Base-by-base conservation (phyloP, 805 yeast species). In the Barnettozyma sp. region DNA sequence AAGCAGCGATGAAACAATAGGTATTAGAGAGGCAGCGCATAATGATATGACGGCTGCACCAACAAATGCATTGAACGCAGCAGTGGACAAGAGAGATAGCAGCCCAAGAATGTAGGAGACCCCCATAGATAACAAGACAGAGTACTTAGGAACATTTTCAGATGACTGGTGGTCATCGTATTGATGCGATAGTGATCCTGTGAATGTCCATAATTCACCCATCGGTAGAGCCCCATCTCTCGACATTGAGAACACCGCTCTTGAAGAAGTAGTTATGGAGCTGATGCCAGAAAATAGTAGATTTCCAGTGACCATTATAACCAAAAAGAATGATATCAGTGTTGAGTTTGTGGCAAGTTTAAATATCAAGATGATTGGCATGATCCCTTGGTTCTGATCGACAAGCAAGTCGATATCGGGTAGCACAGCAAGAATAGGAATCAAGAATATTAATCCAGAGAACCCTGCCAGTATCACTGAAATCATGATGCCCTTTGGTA, bases 1-100 rank as follows among this genome's bases (percentile, higher is more conserved):
- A 17, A 80, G 50, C 51, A 82, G 50, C 4, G 76, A 70, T n/a
- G 78, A 65, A 1, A 78, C 45, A 18, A 83, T 77, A 3, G 94
- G 94, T 12, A 84, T 74, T 4, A 86, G 77, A 42, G 85, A 80
- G 3, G 92, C 85, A 21, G 82, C 65, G 33, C 86, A 78, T 40
- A 84, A 61, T 3, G 86, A 71, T 15, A 83, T 69, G 3, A 85
- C 92, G 8, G 90, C 78, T 13, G 88, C 78, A 0, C 94, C 92
- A 62, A 83, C 75, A 55, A 84, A 83, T 4, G 94, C 87, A 55
- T 80, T 80, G 57, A 84, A 81, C 0, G 92, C 87, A 7, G 87
- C 73, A 5, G 76, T 63, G 0, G 90, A 81, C 2, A 83, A 56
- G 29, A 84, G 58, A 3, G 88, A 81, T 26, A 84, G 62, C 7